Conservation (phyloP, 257 asterid species). For the Handroanthus guayacan region DNA sequence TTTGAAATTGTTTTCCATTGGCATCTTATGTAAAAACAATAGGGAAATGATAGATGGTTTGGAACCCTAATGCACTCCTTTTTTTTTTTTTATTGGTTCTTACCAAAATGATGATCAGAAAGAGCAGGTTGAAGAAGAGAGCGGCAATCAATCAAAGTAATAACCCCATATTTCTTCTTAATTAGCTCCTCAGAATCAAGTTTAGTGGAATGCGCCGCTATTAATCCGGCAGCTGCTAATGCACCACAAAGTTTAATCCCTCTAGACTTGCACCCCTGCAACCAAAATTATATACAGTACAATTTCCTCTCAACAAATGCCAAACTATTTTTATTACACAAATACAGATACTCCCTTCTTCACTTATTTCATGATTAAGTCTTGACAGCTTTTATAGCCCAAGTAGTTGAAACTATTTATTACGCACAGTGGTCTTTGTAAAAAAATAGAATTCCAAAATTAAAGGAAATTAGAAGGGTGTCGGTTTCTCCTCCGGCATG, state of each 20-base stretch:
- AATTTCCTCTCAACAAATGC: not conserved
- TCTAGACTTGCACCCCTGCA: not conserved
- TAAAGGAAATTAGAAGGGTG: too few relatives aligned
- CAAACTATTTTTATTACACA: too few relatives aligned
- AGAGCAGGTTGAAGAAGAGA: not conserved
- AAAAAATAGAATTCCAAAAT: too few relatives aligned
- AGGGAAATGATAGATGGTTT: not conserved
- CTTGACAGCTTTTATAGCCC: too few relatives aligned
- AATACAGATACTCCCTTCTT: not conserved
- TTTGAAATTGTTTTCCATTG: too few relatives aligned
- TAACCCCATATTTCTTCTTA: not conserved
- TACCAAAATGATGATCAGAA: not conserved
- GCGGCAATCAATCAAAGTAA: not conserved
- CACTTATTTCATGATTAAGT: too few relatives aligned
- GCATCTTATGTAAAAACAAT: too few relatives aligned
- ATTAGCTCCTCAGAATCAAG: not conserved
- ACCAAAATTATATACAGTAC: not conserved
- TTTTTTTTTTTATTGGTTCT: not conserved
- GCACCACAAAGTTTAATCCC: not conserved
- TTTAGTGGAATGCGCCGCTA: not conserved
- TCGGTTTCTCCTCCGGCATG: too few relatives aligned
- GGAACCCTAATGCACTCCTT: not conserved
- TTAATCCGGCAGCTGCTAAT: not conserved
- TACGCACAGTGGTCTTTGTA: too few relatives aligned
- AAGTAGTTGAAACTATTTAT: too few relatives aligned